phyloP scores from a whole-genome alignment of 2,329 filamentous ascomycete genomes.

The Sarocladium strictum region DNA sequence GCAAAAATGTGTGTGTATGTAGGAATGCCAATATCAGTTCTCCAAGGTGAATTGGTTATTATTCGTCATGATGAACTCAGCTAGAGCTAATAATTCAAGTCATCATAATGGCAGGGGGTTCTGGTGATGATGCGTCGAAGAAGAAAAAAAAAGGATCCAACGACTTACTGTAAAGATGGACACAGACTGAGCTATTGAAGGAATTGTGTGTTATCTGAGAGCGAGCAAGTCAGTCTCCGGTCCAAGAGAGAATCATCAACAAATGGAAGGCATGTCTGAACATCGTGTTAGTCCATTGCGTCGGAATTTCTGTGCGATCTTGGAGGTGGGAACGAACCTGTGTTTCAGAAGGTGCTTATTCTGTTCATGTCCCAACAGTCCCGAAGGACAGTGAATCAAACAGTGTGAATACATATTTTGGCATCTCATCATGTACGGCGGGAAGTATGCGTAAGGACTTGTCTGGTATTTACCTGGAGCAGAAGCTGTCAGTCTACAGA shows the following conservation, averaged over 20 bases:
- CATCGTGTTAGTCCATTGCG: neutral
- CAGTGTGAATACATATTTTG: constrained; percentile 52
- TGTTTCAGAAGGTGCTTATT: constrained; percentile 47
- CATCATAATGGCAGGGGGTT: constrained; percentile 39
- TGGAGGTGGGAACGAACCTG: constrained; percentile 24
- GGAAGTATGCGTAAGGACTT: neutral
- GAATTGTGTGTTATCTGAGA: neutral
- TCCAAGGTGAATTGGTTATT: constrained; percentile 51
- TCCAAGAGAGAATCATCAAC: neutral
- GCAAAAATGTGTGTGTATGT: neutral
- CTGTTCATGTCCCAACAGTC: constrained; percentile 46
- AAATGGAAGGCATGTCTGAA: neutral
- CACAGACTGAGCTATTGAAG: neutral
- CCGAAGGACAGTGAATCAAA: constrained; percentile 40
- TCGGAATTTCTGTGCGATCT: neutral
- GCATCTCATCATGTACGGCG: constrained; percentile 38
- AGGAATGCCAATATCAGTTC: constrained; percentile 41
- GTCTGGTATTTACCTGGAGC: constrained; percentile 26
- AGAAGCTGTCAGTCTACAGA: constrained; percentile 24
- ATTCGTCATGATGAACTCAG: constrained; percentile 54
- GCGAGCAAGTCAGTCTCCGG: neutral
- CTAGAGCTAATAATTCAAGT: constrained; percentile 40
- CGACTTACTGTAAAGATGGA: constrained; percentile 14
- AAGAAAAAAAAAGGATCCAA: neutral
- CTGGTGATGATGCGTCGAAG: neutral